Conservation (phyloP, 2,329 filamentous ascomycete genomes). For the Pleurostoma richardsiae region DNA sequence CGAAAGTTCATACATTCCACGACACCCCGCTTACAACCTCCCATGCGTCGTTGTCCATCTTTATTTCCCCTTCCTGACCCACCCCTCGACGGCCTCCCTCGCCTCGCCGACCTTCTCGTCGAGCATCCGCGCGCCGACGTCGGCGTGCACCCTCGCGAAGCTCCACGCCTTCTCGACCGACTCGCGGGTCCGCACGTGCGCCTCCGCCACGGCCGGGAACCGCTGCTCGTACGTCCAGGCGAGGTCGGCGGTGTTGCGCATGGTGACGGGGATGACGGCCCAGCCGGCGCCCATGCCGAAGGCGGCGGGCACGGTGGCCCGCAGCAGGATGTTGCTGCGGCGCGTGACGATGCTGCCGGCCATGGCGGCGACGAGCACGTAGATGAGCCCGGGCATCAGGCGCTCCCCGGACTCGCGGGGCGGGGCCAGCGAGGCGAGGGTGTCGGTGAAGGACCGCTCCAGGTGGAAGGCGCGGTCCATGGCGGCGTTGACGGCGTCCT, state of each 20-base stretch:
- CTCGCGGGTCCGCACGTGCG: constrained; percentile 69
- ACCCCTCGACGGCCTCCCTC: constrained; percentile 74
- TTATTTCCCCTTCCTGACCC: constrained; percentile 88
- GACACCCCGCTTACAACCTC: not conserved
- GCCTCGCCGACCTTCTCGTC: constrained; percentile 75
- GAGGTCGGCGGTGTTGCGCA: constrained; percentile 80
- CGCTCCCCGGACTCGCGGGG: constrained; percentile 80
- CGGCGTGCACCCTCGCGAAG: constrained; percentile 70
- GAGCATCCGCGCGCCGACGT: constrained; percentile 66
- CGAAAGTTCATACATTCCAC: not conserved
- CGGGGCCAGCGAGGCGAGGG: constrained; percentile 82
- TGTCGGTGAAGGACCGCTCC: constrained; percentile 86
- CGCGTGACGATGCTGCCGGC: constrained; percentile 86
- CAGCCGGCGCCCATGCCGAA: constrained; percentile 81
- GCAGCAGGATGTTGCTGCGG: constrained; percentile 79
- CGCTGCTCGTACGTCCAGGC: constrained; percentile 90
- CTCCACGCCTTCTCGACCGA: constrained; percentile 63
- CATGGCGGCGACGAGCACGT: constrained; percentile 92
- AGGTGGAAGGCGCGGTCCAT: constrained; percentile 78
- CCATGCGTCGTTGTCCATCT: not conserved
- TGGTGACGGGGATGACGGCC: constrained; percentile 82
- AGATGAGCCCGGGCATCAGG: constrained; percentile 83
- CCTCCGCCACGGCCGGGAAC: constrained; percentile 76
- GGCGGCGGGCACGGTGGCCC: constrained; percentile 69
- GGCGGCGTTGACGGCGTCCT: constrained; percentile 77